phyloP scores from a whole-genome alignment of 1,284 basidiomycete species.

The Wallemia mellicola region DNA sequence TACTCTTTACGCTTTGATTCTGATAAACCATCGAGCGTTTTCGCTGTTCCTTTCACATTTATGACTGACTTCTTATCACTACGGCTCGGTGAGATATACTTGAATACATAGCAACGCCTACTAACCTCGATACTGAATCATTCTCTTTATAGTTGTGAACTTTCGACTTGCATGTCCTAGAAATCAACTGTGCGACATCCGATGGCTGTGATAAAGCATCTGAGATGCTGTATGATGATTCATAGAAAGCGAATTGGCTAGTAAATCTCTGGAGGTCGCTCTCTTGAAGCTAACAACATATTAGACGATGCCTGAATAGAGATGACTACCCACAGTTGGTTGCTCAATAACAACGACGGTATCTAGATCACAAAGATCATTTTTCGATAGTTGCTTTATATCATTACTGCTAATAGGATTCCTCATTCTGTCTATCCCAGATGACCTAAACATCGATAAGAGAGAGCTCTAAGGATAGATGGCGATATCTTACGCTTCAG shows the following conservation, averaged over 20 bases:
- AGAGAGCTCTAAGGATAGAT: not conserved
- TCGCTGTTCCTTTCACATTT: not conserved
- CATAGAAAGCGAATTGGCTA: not conserved
- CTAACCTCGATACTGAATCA: not conserved
- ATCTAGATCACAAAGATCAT: not conserved
- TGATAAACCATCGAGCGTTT: not conserved
- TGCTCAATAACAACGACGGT: not conserved
- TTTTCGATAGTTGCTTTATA: not conserved
- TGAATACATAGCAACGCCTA: too few relatives aligned
- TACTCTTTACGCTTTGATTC: not conserved
- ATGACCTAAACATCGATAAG: not conserved
- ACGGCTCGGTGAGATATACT: too few relatives aligned
- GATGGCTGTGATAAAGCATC: not conserved
- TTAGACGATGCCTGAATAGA: not conserved
- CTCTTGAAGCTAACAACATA: not conserved
- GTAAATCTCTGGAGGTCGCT: not conserved
- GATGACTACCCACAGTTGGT: not conserved
- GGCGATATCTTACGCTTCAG: not conserved
- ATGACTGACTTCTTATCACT: not conserved
- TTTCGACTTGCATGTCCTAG: not conserved
- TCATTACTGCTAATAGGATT: not conserved
- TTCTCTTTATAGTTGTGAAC: not conserved
- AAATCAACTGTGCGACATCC: not conserved
- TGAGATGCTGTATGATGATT: not conserved
- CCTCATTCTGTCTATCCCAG: not conserved